Conservation (phyloP, 768 basidiomycete species). For the Collybia sordida region DNA sequence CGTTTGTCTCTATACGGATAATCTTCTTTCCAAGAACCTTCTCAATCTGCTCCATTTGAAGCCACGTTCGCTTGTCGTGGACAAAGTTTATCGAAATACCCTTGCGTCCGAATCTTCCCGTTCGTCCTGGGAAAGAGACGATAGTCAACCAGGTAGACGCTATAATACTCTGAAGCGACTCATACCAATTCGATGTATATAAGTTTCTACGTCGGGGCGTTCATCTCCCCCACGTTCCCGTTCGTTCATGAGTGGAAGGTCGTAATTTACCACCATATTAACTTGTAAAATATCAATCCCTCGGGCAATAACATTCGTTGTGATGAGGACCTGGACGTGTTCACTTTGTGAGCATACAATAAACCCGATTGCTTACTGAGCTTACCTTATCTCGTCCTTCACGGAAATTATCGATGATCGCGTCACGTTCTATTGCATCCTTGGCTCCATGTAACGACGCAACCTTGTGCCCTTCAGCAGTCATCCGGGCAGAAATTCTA, state of each 20-base stretch:
- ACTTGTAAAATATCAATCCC: constrained; percentile 99
- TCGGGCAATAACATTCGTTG: constrained; percentile 97
- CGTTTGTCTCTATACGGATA: constrained; percentile 81
- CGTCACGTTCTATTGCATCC: constrained; percentile 85
- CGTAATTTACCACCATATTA: constrained; percentile 99
- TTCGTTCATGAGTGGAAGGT: constrained; percentile 84
- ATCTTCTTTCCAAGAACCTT: constrained; percentile 76
- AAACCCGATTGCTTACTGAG: not conserved
- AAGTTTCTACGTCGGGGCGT: constrained; percentile 91
- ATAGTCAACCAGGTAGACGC: not conserved
- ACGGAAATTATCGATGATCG: constrained; percentile 92
- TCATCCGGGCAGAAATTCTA: constrained; percentile 88
- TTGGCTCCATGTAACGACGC: constrained; percentile 95
- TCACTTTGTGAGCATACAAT: not conserved
- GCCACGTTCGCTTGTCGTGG: constrained; percentile 83
- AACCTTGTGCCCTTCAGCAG: constrained; percentile 91
- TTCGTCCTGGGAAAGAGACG: constrained; percentile 68
- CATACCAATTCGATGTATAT: constrained; percentile 95
- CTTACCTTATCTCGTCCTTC: constrained; percentile 91
- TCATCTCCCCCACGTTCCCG: constrained; percentile 52
- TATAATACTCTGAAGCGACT: not conserved
- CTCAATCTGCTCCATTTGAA: constrained; percentile 90
- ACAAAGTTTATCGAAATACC: constrained; percentile 98
- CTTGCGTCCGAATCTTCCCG: constrained; percentile 95
- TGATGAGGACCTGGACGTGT: constrained; percentile 69